A percentile compares a stretch with the other conserved stretches of the same genome.
Evolutionary conservation across 1,284 basidiomycete species (phyloP).

Genomic region (Moesziomyces globuligerus): DNA sequence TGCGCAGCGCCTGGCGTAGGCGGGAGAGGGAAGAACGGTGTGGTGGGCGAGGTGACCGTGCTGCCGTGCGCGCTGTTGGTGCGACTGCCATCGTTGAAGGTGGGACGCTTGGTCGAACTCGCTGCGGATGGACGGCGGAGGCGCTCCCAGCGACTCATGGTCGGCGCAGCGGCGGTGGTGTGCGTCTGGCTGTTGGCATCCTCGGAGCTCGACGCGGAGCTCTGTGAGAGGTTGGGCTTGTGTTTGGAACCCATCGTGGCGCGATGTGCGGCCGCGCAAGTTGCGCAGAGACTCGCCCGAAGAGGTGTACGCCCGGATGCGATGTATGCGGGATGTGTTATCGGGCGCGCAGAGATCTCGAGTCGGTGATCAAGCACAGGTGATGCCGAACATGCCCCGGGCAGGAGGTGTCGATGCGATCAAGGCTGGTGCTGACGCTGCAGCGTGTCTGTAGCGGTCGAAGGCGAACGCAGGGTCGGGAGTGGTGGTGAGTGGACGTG

Average conservation of each 20-base stretch:
- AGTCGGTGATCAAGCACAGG: not conserved
- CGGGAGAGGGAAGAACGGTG: conserved; percentile 20
- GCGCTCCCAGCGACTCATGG: conserved; percentile 43
- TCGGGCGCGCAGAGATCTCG: too few species aligned
- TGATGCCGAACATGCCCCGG: not conserved
- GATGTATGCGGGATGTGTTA: conserved; percentile 24
- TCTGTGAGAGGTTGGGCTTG: conserved; percentile 34
- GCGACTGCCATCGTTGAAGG: conserved; percentile 30
- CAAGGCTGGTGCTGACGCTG: not conserved
- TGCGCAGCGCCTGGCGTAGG: conserved; percentile 15
- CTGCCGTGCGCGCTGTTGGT: conserved; percentile 27
- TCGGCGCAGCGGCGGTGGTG: conserved; percentile 5
- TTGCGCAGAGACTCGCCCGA: too few species aligned
- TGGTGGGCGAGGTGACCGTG: conserved; percentile 29
- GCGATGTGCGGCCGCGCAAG: too few species aligned
- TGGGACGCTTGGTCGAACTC: conserved; percentile 40
- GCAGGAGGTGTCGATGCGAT: not conserved
- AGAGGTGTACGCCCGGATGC: conserved; percentile 13
- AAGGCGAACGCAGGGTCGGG: too few species aligned
- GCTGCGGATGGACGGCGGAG: conserved; percentile 38
- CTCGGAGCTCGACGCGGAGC: conserved; percentile 40
- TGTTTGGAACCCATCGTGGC: conserved; percentile 37
- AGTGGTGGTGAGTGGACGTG: too few species aligned
- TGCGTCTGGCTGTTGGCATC: conserved; percentile 24
- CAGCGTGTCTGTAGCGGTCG: too few species aligned